Evolutionary conservation across 345 rosid species (phyloP).

Genomic region (Odontarrhena argentea): DNA sequence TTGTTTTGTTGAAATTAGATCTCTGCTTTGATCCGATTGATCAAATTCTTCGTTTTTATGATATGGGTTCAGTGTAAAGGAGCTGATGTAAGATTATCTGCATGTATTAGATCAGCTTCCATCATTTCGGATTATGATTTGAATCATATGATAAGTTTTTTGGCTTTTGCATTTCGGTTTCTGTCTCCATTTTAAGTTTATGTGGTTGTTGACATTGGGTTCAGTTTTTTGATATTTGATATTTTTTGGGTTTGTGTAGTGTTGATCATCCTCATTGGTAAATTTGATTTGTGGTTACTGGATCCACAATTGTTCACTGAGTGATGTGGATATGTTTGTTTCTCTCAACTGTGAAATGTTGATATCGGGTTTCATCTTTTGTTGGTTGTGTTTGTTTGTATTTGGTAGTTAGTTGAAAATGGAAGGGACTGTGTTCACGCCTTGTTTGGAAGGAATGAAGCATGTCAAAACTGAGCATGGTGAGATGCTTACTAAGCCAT

Average conservation of each 20-base stretch:
- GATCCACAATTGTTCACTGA: conserved; percentile 16
- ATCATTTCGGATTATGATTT: background rate
- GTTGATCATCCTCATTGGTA: conserved; percentile 23
- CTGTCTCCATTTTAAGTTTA: background rate
- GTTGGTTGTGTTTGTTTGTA: background rate
- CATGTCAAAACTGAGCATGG: conserved; percentile 68
- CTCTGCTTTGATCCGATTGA: conserved; percentile 14
- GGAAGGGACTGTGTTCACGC: conserved; percentile 81
- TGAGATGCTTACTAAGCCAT: conserved; percentile 81
- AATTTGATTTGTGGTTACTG: background rate
- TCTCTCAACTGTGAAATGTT: background rate
- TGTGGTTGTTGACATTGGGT: background rate
- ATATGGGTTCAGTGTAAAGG: conserved; percentile 2
- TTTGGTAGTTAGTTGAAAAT: conserved; percentile 40
- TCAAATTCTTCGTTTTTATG: conserved; percentile 7
- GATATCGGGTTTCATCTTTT: background rate
- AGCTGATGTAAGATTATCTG: background rate
- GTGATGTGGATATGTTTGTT: background rate
- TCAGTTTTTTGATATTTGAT: background rate
- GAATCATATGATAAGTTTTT: background rate
- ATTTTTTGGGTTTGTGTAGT: conserved; percentile 12
- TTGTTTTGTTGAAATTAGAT: background rate
- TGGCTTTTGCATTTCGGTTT: background rate
- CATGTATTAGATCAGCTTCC: conserved; percentile 6
- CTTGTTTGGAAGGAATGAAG: conserved; percentile 88